These are phyloP conservation scores for Tephrocybe sp. DNA, from an alignment of 768 basidiomycete species.

Conservation along the genomic window DNA sequence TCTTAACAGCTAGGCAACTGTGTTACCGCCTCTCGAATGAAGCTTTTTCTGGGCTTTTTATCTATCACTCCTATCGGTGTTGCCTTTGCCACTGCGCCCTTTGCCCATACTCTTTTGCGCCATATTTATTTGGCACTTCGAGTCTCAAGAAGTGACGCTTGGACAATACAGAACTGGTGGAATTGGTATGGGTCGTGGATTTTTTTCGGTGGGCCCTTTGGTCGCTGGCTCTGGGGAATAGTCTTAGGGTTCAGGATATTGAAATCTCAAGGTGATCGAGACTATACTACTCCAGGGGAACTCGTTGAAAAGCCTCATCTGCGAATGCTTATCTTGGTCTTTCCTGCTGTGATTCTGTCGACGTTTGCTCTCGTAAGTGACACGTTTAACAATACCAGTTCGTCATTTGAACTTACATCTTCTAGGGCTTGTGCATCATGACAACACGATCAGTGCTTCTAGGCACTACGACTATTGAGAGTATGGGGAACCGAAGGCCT, in stretches of 20 bases:
- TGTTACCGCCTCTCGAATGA: constrained; percentile 34
- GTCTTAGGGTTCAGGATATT: constrained; percentile 32
- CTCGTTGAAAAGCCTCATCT: constrained; percentile 36
- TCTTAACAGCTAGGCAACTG: constrained; percentile 37
- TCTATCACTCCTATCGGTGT: constrained; percentile 28
- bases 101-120: constrained; percentile 20
- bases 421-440: constrained; percentile 27
- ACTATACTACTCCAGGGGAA: constrained; percentile 19
- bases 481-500: constrained; percentile 8
- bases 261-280: constrained; percentile 11
- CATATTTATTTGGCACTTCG: constrained; percentile 28
- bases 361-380: constrained; percentile 32
- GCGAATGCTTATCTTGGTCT: constrained; percentile 23
- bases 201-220: constrained; percentile 38
- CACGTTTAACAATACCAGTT: neutral
- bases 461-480: constrained; percentile 35
- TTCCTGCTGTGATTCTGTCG: constrained; percentile 27
- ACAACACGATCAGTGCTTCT: constrained; percentile 23
- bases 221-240: constrained; percentile 38
- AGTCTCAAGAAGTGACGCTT: constrained; percentile 26
- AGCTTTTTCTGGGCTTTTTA: constrained; percentile 32
- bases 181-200: constrained; percentile 42
- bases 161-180: constrained; percentile 37
- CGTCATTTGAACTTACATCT: neutral
- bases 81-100: constrained; percentile 25